These are phyloP conservation scores for Colletotrichum acutatum DNA, from an alignment of 2,329 filamentous ascomycete genomes.

Conservation along the genomic window DNA sequence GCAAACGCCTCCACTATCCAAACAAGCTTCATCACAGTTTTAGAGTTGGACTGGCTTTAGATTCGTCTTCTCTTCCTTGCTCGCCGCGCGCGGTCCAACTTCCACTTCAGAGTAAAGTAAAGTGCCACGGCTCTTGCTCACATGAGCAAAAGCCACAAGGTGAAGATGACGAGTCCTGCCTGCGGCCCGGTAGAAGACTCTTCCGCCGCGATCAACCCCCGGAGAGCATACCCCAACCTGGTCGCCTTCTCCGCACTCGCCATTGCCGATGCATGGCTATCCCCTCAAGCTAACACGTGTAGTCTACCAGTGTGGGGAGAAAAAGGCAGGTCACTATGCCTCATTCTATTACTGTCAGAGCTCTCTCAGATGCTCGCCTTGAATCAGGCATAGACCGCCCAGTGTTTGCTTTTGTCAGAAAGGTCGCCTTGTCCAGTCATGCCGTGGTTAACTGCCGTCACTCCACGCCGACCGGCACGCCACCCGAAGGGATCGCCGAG, in stretches of 20 bases:
- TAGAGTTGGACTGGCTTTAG: background rate
- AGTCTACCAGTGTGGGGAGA: slow-evolving; percentile 2
- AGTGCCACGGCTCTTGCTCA: background rate
- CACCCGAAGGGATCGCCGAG: slow-evolving; percentile 14
- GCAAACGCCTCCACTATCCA: background rate
- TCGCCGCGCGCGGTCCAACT: background rate
- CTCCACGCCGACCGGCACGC: background rate
- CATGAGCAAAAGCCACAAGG: background rate
- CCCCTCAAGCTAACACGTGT: slow-evolving; percentile 13
- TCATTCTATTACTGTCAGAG: background rate
- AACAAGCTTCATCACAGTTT: background rate
- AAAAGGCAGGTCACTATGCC: background rate
- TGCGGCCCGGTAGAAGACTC: slow-evolving; percentile 17
- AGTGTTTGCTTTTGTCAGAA: background rate
- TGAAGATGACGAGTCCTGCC: background rate
- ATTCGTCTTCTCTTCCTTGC: background rate
- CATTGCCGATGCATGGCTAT: slow-evolving; percentile 28
- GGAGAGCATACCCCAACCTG: background rate
- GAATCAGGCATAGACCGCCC: background rate
- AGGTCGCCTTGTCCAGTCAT: background rate
- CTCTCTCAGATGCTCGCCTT: background rate
- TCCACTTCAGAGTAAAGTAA: background rate
- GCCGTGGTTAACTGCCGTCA: slow-evolving; percentile 29
- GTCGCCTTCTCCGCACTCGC: slow-evolving; percentile 29
- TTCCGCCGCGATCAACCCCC: slow-evolving; percentile 5